These are phyloP conservation scores for Teratosphaeria gauchensis DNA, from an alignment of 2,329 filamentous ascomycete species.

Conservation along the genomic window DNA sequence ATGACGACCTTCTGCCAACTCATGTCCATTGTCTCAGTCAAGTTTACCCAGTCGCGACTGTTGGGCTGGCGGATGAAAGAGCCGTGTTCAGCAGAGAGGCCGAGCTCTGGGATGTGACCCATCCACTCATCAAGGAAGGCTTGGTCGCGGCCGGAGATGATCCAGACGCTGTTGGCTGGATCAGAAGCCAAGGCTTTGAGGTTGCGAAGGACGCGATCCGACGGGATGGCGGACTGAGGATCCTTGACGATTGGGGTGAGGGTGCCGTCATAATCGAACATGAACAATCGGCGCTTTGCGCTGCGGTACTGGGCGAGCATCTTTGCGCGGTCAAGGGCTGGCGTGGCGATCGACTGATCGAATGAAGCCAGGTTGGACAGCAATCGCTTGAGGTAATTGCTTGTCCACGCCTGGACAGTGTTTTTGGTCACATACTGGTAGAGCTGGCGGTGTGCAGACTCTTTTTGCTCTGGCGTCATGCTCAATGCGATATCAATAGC, in stretches of 20 bases:
- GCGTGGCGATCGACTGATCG: slow-evolving; percentile 66
- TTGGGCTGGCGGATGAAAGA: slow-evolving; percentile 84
- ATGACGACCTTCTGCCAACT: slow-evolving; percentile 82
- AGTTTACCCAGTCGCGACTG: slow-evolving; percentile 71
- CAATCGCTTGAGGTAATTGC: slow-evolving; percentile 66
- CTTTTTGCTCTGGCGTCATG: slow-evolving; percentile 59
- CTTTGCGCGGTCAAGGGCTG: slow-evolving; percentile 64
- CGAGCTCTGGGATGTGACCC: slow-evolving; percentile 79
- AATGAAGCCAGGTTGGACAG: slow-evolving; percentile 71
- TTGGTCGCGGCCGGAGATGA: slow-evolving; percentile 91
- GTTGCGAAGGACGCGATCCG: slow-evolving; percentile 69
- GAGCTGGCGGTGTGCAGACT: slow-evolving; percentile 60
- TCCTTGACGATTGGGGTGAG: slow-evolving; percentile 91
- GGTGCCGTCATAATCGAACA: slow-evolving; percentile 98
- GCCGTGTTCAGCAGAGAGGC: slow-evolving; percentile 94
- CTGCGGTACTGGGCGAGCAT: slow-evolving; percentile 65
- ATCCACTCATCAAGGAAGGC: slow-evolving; percentile 84
- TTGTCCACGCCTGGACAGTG: slow-evolving; percentile 79
- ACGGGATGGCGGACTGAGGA: slow-evolving; percentile 79
- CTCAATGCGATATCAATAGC: slow-evolving; percentile 73
- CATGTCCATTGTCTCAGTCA: slow-evolving; percentile 82
- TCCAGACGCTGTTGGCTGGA: slow-evolving; percentile 84
- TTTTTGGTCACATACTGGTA: slow-evolving; percentile 78
- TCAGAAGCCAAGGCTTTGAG: slow-evolving; percentile 72
- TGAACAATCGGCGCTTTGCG: slow-evolving; percentile 74